Base-by-base conservation (phyloP, 2,329 filamentous ascomycete genomes). In the Pseudogymnoascus sp. region DNA sequence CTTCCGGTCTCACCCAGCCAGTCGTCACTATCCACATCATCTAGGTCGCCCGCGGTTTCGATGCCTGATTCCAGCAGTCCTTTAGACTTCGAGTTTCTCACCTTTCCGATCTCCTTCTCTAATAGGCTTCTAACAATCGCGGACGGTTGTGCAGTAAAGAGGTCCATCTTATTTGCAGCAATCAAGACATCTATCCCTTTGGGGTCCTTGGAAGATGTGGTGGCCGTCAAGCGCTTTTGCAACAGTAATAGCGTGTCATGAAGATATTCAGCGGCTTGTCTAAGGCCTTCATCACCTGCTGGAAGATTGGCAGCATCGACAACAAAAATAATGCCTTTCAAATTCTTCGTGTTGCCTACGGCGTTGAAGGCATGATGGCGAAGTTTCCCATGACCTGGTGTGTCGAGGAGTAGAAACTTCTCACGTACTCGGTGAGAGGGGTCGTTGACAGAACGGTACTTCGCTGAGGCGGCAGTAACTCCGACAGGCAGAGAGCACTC, bases 381-480 rank as follows among this genome's bases (percentile, higher is more conserved):
- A 62, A 99, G 84, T 76, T 99, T 99, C 68, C 91, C 91, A 77
- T 99, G 94, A 38, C 94, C 94, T 0, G 94, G 94, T 0, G 93
- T 97, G 76, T 99, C 94, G 70, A 90, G 77, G 34, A 97, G 77
- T 39, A 89, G 77, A 72, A 94, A 90, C 71, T 85, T 88, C 65
- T 83, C 85, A 71, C 88, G 85, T 2, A 74, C 67, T 64, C 77
- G 74, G 57, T 75, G 75, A 8, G 84, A 80, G 22, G 83, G 81
- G 70, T 90, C 87, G 69, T 87, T 83, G 25, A 78, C 74, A 43
- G 84, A 87, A 65, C 87, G 84, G 73, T 84, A 90, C 68, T 80
- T 79, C 62, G 85, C 80, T 28, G 83, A 85, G 20, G 76, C 76
- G 8, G 84, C 77, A 7, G 76, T 73, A 11, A 79, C 75, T 11